Evolutionary conservation across 805 yeast species (phyloP).

Genomic region (Candida nanaspora): DNA sequence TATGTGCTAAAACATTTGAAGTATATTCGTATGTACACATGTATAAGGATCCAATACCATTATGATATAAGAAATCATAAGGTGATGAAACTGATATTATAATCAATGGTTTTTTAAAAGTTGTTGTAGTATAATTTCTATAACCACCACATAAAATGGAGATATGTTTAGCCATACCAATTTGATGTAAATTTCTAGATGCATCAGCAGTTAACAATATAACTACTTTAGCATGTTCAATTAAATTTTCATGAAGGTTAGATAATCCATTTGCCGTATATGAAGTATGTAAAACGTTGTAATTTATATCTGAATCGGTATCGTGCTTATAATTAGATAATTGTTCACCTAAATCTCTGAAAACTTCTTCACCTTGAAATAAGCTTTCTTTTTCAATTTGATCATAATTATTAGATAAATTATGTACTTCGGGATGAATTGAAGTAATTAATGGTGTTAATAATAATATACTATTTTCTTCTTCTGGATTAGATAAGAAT

Average conservation of each 20-base stretch:
- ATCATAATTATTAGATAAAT: background rate
- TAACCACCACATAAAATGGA: constrained; percentile 44
- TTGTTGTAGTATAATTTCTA: constrained; percentile 24
- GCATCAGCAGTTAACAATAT: constrained; percentile 52
- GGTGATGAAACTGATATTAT: constrained; percentile 59
- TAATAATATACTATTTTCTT: constrained; percentile 19
- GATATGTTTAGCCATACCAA: constrained; percentile 52
- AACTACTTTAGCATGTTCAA: constrained; percentile 44
- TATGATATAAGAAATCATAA: constrained; percentile 51
- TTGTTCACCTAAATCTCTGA: constrained; percentile 42
- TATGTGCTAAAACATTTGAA: constrained; percentile 37
- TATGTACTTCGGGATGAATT: constrained; percentile 18
- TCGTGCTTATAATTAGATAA: constrained; percentile 29
- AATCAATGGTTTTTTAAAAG: constrained; percentile 39
- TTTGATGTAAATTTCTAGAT: constrained; percentile 51
- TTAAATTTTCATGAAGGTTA: constrained; percentile 45
- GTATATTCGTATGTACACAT: constrained; percentile 59
- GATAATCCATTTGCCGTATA: constrained; percentile 53
- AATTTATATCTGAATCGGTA: constrained; percentile 19
- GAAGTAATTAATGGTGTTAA: constrained; percentile 30
- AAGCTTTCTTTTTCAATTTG: constrained; percentile 6
- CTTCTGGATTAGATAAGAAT: constrained; percentile 24
- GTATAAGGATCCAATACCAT: constrained; percentile 47
- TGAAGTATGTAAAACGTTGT: constrained; percentile 48
- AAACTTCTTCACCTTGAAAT: constrained; percentile 41